Base-by-base conservation (phyloP, 2,329 filamentous ascomycete genomes). In the Ophiocordyceps unilateralis region DNA sequence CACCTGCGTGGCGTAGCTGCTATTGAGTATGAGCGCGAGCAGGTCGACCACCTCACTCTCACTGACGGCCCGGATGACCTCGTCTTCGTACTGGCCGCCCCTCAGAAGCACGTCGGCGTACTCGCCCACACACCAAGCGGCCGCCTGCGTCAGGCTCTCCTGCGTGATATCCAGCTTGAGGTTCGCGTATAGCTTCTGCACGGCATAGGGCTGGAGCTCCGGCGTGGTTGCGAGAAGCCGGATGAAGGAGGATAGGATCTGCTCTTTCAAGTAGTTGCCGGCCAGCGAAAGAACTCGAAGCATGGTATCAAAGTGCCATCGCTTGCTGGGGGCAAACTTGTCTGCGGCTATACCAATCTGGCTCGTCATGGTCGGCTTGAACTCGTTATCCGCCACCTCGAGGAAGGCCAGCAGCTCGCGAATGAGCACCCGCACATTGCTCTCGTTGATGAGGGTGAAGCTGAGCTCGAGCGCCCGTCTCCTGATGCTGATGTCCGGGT, bases 291-390 rank as follows among this genome's bases (percentile, higher is more conserved):
- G 64, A 21, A 98, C 87, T 20, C 93, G 77, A 43, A 98, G 69
- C 81, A 98, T 95, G 2, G 93, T 98, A 56, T 98, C 91, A 51
- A 96, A 82, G 58, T 98, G 91, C 91, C 91, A 98, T 58, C 91
- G 74, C 66, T 96, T 96, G 65, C 91, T 96, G 1, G 91, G 93
- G 2, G 91, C 84, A 62, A 86, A 98, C 50, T 89, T 80, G 61
- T 98, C 91, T 7, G 93, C 91, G 11, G 93, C 91, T 53, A 98
- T 86, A 21, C 91, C 91, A 58, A 98, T 98, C 57, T 98, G 91
- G 43, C 82, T 91, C 2, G 91, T 98, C 88, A 98, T 95, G 43
- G 86, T 85, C 7, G 91, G 85, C 66, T 98, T 98, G 68, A 98
- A 98, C 61, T 98, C 91, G 50, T 93, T 94, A 55, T 98, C 91